These are phyloP conservation scores for Talaromyces liani DNA, from an alignment of 495 filamentous ascomycete genomes.

Conservation along the genomic window DNA sequence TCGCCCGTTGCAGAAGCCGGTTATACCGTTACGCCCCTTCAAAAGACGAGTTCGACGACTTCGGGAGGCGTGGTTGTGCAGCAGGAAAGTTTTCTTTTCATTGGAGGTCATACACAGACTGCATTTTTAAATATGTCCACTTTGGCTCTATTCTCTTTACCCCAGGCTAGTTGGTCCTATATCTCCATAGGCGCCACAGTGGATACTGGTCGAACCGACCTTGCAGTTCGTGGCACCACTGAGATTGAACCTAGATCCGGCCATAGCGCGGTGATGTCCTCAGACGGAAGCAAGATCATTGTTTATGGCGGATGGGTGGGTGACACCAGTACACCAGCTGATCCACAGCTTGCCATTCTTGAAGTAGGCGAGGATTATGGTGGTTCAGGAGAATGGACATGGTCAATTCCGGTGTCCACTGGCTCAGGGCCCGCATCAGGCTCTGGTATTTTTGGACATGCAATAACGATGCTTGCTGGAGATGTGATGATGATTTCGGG, in stretches of 20 bases:
- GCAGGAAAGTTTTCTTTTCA: constrained; percentile 68
- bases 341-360: constrained; percentile 72
- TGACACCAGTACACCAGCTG: constrained; percentile 61
- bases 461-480: constrained; percentile 72
- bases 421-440: constrained; percentile 37
- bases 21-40: constrained; percentile 69
- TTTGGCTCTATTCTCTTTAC: constrained; percentile 77
- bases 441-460: constrained; percentile 76
- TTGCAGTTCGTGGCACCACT: constrained; percentile 31
- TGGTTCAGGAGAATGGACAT: constrained; percentile 62
- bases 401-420: constrained; percentile 50
- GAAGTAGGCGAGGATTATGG: constrained; percentile 64
- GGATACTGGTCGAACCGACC: constrained; percentile 32
- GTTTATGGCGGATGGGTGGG: constrained; percentile 91
- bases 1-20: constrained; percentile 78
- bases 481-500: constrained; percentile 86
- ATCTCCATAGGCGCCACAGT: constrained; percentile 49
- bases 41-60: constrained; percentile 52
- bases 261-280: constrained; percentile 71
- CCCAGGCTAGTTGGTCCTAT: constrained; percentile 81
- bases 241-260: constrained; percentile 72
- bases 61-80: constrained; percentile 46
- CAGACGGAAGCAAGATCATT: constrained; percentile 66
- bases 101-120: constrained; percentile 75
- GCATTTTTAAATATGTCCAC: constrained; percentile 94